phyloP scores from a whole-genome alignment of 2,329 filamentous ascomycete genomes.

The Arachnopeziza araneosa region DNA sequence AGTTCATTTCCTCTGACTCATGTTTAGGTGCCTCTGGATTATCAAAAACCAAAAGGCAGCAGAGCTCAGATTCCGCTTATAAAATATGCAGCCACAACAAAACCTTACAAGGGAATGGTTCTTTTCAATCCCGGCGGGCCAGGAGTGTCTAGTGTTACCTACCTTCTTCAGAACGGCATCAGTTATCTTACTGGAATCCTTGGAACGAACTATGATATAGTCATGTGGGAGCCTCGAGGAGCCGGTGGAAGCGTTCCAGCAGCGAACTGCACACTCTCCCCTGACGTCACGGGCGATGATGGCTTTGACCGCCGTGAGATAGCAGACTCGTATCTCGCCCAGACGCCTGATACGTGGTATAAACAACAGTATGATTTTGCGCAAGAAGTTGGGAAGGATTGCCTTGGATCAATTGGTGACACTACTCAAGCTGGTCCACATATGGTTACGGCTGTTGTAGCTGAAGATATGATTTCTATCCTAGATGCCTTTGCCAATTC shows the following conservation, averaged over 20 bases:
- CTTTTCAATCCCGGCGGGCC: slow-evolving; percentile 19
- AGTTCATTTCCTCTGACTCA: neutral
- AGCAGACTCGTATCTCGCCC: neutral
- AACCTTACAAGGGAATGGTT: slow-evolving; percentile 13
- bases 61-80: slow-evolving; percentile 13
- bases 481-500: slow-evolving; percentile 22
- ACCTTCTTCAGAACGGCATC: slow-evolving; percentile 15
- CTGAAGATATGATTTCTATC: slow-evolving; percentile 3
- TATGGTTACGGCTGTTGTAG: slow-evolving; percentile 1
- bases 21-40: slow-evolving; percentile 18
- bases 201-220: slow-evolving; percentile 43
- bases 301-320: slow-evolving; percentile 32
- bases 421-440: slow-evolving; percentile 1
- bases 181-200: slow-evolving; percentile 35
- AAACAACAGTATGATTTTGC: neutral
- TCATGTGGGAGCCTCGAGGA: slow-evolving; percentile 47
- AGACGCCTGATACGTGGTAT: neutral
- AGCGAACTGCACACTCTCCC: slow-evolving; percentile 9
- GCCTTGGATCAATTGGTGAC: neutral
- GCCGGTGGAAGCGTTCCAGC: slow-evolving; percentile 11
- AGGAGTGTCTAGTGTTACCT: slow-evolving; percentile 12
- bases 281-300: neutral
- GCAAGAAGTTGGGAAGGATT: neutral
- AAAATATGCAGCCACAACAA: slow-evolving; percentile 10
- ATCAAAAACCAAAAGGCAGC: slow-evolving; percentile 2